phyloP scores from a whole-genome alignment of 176 grass and related monocot genomes.

The Dendrocalamus sinicus region DNA sequence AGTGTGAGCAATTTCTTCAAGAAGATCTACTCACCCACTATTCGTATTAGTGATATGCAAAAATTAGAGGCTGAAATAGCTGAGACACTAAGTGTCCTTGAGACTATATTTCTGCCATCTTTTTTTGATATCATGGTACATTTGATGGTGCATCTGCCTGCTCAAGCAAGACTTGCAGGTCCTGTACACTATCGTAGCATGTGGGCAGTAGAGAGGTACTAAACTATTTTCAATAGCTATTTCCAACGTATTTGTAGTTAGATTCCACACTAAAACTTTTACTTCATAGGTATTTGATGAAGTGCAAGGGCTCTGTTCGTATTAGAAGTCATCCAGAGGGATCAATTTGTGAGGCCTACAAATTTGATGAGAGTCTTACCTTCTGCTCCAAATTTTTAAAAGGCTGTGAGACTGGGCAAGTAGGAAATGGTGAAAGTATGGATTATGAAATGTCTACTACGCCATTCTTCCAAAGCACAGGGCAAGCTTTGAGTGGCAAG shows the following conservation, averaged over 20 bases:
- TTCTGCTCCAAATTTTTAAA: neutral
- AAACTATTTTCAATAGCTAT: too few relatives aligned
- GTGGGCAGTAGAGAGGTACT: neutral
- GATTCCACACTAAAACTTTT: too few relatives aligned
- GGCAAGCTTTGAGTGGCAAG: slow-evolving; percentile 1
- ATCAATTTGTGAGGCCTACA: neutral
- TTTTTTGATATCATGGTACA: too few relatives aligned
- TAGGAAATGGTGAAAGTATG: neutral
- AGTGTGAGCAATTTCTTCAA: too few relatives aligned
- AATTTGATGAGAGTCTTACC: neutral
- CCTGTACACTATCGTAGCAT: neutral
- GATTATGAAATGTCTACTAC: neutral
- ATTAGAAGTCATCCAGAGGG: neutral
- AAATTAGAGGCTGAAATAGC: too few relatives aligned
- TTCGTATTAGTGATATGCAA: too few relatives aligned
- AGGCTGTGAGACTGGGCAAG: neutral
- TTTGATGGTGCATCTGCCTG: slow-evolving; percentile 10
- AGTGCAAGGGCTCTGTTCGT: neutral
- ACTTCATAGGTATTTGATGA: neutral
- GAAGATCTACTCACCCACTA: too few relatives aligned
- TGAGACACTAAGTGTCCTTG: too few relatives aligned
- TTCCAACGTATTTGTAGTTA: too few relatives aligned
- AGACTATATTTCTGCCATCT: too few relatives aligned
- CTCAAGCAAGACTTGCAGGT: slow-evolving; percentile 1
- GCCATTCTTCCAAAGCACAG: neutral